These are phyloP conservation scores for Hypoxylon rickii DNA, from an alignment of 495 filamentous ascomycete genomes.

Conservation along the genomic window DNA sequence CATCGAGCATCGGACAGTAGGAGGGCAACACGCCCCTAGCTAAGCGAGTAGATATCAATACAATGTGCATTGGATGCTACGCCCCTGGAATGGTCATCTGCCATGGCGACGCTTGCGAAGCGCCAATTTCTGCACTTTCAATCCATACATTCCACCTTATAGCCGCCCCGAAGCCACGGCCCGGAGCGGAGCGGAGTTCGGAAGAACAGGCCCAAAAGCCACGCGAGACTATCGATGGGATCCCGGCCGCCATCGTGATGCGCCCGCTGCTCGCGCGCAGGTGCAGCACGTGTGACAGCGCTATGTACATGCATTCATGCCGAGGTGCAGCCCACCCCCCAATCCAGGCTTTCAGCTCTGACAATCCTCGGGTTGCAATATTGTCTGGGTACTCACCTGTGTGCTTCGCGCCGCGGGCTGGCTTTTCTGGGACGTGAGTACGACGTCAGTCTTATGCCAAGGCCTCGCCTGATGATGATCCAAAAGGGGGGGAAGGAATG, in stretches of 20 bases:
- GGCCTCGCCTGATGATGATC: background rate
- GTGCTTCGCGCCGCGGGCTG: background rate
- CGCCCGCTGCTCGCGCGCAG: constrained; percentile 8
- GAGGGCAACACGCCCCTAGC: too few relatives aligned
- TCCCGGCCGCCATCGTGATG: constrained; percentile 14
- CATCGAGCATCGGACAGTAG: too few relatives aligned
- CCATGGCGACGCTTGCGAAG: too few relatives aligned
- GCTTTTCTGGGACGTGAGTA: constrained; percentile 9
- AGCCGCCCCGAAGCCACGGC: constrained; percentile 8
- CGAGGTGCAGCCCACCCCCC: constrained; percentile 17
- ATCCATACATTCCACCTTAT: background rate
- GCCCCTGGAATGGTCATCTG: too few relatives aligned
- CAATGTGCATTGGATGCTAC: too few relatives aligned
- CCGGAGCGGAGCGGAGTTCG: constrained; percentile 14
- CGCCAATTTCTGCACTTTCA: too few relatives aligned
- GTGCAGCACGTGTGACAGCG: constrained; percentile 20
- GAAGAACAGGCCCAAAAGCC: constrained; percentile 9
- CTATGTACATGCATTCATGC: constrained; percentile 29
- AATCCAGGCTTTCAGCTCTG: constrained; percentile 16
- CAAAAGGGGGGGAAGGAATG: background rate
- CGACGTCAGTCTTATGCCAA: constrained; percentile 20
- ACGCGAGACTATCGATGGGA: constrained; percentile 9
- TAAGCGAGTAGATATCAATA: too few relatives aligned
- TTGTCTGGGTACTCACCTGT: constrained; percentile 6
- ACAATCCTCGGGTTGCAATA: constrained; percentile 21